Evolutionary conservation across 345 rosid genomes (phyloP).

Genomic region (Pistacia atlantica): DNA sequence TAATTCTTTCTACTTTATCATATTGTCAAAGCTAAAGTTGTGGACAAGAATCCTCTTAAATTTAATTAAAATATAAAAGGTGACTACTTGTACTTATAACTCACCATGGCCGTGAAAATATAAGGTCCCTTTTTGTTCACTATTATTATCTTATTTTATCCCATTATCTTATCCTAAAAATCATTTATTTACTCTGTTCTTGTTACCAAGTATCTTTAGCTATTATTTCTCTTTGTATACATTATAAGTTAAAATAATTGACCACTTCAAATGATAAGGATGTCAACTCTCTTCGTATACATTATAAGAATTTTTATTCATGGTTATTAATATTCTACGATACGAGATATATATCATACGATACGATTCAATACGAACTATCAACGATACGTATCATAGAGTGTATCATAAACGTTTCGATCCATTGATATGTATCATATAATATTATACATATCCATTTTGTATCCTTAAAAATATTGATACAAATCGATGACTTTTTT

Average conservation of each 20-base stretch:
- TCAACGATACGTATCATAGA: no score
- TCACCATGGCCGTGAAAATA: constrained; percentile 13
- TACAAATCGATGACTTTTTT: no score
- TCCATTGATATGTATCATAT: no score
- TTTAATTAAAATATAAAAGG: neutral
- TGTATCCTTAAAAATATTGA: no score
- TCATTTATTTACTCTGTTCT: neutral
- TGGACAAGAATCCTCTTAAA: neutral
- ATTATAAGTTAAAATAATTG: neutral
- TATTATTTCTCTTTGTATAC: neutral
- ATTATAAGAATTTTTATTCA: no score
- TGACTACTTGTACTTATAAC: neutral
- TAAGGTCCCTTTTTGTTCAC: neutral
- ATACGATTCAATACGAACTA: no score
- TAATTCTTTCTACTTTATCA: neutral
- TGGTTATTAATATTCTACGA: no score
- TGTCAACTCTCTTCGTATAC: neutral
- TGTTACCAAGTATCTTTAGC: neutral
- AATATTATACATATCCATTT: no score
- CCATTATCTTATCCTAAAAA: no score
- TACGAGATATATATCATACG: no score
- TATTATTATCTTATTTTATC: no score
- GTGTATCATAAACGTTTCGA: no score
- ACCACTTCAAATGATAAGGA: neutral
- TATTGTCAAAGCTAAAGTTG: neutral